Base-by-base conservation (phyloP, 768 basidiomycete genomes). In the Tricholoma sp. region DNA sequence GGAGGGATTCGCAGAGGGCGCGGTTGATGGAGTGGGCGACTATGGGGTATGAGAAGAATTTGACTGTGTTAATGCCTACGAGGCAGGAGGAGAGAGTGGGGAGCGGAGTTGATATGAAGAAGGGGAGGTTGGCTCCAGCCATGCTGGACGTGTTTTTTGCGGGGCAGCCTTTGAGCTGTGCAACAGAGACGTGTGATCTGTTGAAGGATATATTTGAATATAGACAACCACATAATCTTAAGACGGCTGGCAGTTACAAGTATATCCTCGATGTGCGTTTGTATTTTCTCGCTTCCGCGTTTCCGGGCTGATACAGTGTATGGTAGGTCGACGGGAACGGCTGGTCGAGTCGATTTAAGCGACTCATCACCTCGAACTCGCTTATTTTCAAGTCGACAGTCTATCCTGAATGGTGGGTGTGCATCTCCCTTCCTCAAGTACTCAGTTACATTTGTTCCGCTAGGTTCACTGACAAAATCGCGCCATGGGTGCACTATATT, bases 401-500 rank as follows among this genome's bases (percentile, higher is more conserved):
- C 49, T 86, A 83, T 63, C 85, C 84, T 0, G 85, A 86, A 65
- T 87, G 85, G 85, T 81, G 66, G 19, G 69, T 63, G 9, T 43
- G 27, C 14, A 12, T n/a, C n/a, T n/a, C n/a, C n/a, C 50, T 12
- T 39, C 4, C 19, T 24, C 16, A 24, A 27, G 34, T 32, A 18
- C 37, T 22, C 7, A 39, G 27, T 14, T 22, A 14, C 16, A 14
- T 35, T n/a, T 12, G 5, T 49, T 2, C 14, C 54, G 29, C 9
- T 53, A 82, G 81, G 82, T 84, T 75, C 57, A 72, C 64, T 1
- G 80, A 83, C 57, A 75, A 82, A 24, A 72, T 82, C 50, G 76
- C 71, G 24, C 83, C 86, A 0, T 88, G 86, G 85, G 79, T 87
- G 2, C 88, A 91, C 67, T 91, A 86, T 61, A 75, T 89, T 11